Conservation (phyloP, 768 basidiomycete species). For the Serendipita sp. region DNA sequence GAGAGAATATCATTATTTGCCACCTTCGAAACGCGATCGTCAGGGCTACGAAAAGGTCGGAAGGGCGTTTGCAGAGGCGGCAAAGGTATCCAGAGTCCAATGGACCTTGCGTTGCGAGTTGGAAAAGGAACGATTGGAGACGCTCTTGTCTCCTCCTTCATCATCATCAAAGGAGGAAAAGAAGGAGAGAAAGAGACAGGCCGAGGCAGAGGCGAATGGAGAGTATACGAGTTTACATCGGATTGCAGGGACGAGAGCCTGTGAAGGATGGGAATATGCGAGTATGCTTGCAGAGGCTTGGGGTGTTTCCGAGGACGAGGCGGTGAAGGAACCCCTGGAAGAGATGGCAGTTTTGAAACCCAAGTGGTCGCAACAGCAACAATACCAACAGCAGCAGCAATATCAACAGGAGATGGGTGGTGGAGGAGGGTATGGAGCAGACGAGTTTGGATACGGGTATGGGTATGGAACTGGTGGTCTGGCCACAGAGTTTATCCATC, state of each 20-base stretch:
- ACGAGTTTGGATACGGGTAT: too few relatives aligned
- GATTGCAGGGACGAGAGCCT: not conserved
- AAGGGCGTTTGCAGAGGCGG: not conserved
- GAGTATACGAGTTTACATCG: not conserved
- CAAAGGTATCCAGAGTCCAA: not conserved
- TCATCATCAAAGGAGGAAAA: too few relatives aligned
- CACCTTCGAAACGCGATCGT: not conserved
- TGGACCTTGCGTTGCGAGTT: not conserved
- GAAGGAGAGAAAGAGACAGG: not conserved
- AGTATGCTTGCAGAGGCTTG: constrained; percentile 2
- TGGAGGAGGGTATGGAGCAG: not conserved
- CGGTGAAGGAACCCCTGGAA: not conserved
- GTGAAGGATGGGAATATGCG: not conserved
- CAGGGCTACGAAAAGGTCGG: not conserved
- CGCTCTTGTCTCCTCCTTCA: not conserved
- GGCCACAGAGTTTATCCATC: not conserved
- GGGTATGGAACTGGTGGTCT: not conserved
- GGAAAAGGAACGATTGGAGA: not conserved
- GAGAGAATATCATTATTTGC: not conserved
- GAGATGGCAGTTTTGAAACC: not conserved
- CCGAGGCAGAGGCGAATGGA: not conserved
- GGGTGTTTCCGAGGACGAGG: not conserved
- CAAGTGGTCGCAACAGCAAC: not conserved
- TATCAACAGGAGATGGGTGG: not conserved
- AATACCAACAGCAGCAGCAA: not conserved